Evolutionary conservation across 2,329 filamentous ascomycete genomes (phyloP).

Genomic region (Didymella pinodella): DNA sequence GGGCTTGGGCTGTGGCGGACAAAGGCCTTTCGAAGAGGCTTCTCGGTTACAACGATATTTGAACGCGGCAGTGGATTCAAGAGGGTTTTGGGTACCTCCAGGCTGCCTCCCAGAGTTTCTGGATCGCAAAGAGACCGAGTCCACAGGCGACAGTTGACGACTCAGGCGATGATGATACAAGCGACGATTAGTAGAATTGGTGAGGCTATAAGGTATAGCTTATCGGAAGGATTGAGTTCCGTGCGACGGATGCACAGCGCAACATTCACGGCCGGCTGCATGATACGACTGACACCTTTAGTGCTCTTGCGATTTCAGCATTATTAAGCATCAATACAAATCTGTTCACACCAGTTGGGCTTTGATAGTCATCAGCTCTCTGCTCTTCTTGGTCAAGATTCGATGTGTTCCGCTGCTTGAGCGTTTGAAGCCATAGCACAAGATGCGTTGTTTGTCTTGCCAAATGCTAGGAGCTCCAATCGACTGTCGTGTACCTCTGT

Average conservation of each 20-base stretch:
- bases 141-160: no score
- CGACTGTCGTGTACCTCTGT: neutral
- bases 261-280: constrained; percentile 18
- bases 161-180: constrained; percentile 34
- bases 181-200: constrained; percentile 25
- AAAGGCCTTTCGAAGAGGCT: constrained; percentile 56
- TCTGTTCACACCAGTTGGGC: neutral
- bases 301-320: neutral
- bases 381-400: no score
- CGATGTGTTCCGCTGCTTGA: no score
- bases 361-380: neutral
- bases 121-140: no score
- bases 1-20: constrained; percentile 58
- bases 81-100: neutral
- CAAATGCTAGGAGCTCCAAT: neutral
- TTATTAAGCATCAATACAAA: neutral
- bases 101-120: no score
- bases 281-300: constrained; percentile 3
- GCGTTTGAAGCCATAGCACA: neutral
- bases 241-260: constrained; percentile 12
- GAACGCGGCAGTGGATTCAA: neutral
- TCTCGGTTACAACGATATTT: constrained; percentile 61
- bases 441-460: neutral
- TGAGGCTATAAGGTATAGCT: constrained; percentile 2
- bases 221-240: neutral